Evolutionary conservation across 345 rosid genomes (phyloP).

Genomic region (Populus pruinosa): DNA sequence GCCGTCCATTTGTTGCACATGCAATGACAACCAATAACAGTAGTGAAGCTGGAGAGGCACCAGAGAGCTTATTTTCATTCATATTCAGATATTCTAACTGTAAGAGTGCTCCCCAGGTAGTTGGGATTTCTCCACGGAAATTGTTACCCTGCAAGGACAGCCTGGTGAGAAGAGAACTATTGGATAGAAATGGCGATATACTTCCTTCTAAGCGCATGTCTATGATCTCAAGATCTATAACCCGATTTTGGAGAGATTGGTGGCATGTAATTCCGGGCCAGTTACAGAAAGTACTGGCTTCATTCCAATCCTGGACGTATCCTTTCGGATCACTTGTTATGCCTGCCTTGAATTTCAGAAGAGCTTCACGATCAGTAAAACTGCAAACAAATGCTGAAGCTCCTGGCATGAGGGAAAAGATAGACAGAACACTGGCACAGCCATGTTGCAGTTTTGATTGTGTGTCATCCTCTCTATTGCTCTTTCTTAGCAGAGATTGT

Average conservation of each 20-base stretch:
- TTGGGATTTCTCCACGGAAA: conserved; percentile 10
- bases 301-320: conserved; percentile 8
- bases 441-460: background rate
- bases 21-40: no score
- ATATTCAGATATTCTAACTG: conserved; percentile 1
- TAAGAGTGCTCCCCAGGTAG: background rate
- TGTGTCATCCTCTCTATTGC: background rate
- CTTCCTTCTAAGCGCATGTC: conserved; percentile 1
- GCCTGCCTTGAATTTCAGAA: conserved; percentile 13
- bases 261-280: conserved; percentile 16
- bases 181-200: conserved; percentile 14
- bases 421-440: background rate
- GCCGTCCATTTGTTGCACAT: no score
- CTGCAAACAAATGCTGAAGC: background rate
- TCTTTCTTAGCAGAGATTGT: background rate
- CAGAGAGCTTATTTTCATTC: background rate
- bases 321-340: conserved; percentile 7
- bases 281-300: conserved; percentile 3
- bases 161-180: conserved; percentile 5
- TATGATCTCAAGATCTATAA: background rate
- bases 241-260: conserved; percentile 3
- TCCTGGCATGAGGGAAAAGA: background rate
- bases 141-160: conserved; percentile 9
- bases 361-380: conserved; percentile 13
- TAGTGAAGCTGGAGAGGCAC: background rate